Base-by-base conservation (phyloP, 805 yeast genomes). In the Blastobotrys robertii region DNA sequence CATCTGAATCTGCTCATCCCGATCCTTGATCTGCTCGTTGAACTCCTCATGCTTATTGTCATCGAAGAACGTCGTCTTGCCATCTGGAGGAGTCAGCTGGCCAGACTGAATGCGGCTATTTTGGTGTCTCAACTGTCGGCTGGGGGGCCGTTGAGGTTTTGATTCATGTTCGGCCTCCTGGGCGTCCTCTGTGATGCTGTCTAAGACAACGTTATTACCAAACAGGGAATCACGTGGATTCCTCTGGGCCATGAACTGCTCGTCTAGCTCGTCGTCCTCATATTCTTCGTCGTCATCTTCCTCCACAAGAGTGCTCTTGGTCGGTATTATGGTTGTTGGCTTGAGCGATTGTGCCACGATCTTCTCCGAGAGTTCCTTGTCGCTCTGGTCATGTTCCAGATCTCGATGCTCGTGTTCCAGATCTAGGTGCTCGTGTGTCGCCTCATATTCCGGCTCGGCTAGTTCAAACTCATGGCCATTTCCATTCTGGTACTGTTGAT, bases 231-330 rank as follows among this genome's bases (percentile, higher is more conserved):
- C 11, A 15, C 14, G 15, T 32, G 14, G 25, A 15, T 16, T 15
- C 6, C 22, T 16, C 9, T 11, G 11, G 25, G 19, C 9, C 14
- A 28, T 8, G 30, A 14, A 30, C 14, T 9, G 35, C 9, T 41
- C 25, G 22, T 44, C 37, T 34, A 29, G 15, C 25, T 42, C 44
- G 8, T 40, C 43, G 1, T 56, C 63, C 7, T 61, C 71, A 1
- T 68, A 74, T 2, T 76, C 84, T 38, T 81, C 92, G 48, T 82
- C 94, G 50, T 82, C 94, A 42, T 87, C 81, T 11, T 90, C 81
- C 87, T 95, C 92, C 3, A 88, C 79, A 58, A 90, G 69, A 35
- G 81, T 77, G 0, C 95, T 84, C 59, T 83, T 85, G 22, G 81
- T 74, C 0, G 97, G 96, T n/a, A 83, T 76, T 3, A 90, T 80